These are phyloP conservation scores for Dryas drummondii DNA, from an alignment of 306 rosid genomes.

Conservation along the genomic window DNA sequence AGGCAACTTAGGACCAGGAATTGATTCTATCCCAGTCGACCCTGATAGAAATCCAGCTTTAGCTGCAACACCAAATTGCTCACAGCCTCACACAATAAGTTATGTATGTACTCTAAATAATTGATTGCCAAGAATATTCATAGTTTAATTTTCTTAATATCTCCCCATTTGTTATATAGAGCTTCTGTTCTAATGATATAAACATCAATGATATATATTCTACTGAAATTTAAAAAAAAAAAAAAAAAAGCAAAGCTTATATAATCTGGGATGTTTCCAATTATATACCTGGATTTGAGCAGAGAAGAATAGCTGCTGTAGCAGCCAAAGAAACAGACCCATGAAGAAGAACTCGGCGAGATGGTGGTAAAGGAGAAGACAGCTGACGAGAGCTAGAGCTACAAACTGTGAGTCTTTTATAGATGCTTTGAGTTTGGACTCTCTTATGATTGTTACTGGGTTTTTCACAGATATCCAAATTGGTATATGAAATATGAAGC, in stretches of 20 bases:
- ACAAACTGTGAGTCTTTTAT: slow-evolving; percentile 16
- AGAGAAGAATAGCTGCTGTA: slow-evolving; percentile 68
- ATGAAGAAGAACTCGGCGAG: slow-evolving; percentile 36
- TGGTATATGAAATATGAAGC: slow-evolving; percentile 34
- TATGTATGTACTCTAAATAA: background rate
- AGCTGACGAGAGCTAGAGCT: slow-evolving; percentile 7
- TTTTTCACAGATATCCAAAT: slow-evolving; percentile 23
- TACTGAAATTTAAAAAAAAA: background rate
- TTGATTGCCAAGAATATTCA: background rate
- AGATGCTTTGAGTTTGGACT: slow-evolving; percentile 23
- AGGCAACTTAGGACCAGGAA: slow-evolving; percentile 90
- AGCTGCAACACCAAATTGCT: slow-evolving; percentile 43
- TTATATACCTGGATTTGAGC: slow-evolving; percentile 62
- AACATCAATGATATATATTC: background rate
- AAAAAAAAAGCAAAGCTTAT: background rate
- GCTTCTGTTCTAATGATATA: background rate
- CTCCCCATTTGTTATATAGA: background rate
- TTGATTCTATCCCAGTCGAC: slow-evolving; percentile 73
- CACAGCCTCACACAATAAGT: background rate
- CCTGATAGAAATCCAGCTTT: slow-evolving; percentile 90
- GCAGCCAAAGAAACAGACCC: slow-evolving; percentile 73
- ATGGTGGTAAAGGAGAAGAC: slow-evolving; percentile 22
- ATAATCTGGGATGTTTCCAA: too few species aligned
- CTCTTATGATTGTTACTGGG: slow-evolving; percentile 26
- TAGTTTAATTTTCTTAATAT: background rate